Evolutionary conservation across 495 filamentous ascomycete genomes (phyloP).

Genomic region (Xylaria telfairii): DNA sequence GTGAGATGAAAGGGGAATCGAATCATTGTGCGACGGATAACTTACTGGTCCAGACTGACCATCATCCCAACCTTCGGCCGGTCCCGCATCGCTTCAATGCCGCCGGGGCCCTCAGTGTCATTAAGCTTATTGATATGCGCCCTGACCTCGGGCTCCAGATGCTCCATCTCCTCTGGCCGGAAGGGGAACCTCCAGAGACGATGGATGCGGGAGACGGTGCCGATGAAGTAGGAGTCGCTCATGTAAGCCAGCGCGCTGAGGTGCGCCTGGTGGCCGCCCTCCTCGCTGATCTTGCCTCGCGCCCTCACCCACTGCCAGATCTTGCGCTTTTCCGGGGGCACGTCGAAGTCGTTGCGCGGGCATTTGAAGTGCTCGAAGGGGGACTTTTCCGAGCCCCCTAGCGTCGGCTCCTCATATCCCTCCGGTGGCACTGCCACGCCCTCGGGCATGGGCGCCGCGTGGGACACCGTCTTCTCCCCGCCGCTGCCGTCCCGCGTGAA

Average conservation of each 20-base stretch:
- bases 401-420: conserved; percentile 46
- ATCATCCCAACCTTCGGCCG: conserved; percentile 83
- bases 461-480: conserved; percentile 63
- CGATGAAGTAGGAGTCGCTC: conserved; percentile 90
- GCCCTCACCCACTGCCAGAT: conserved; percentile 81
- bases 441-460: conserved; percentile 64
- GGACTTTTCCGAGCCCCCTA: conserved; percentile 25
- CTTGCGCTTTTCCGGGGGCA: conserved; percentile 66
- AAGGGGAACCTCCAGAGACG: conserved; percentile 67
- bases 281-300: conserved; percentile 70
- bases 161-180: conserved; percentile 40
- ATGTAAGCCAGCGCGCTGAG: conserved; percentile 90
- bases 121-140: conserved; percentile 43
- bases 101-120: conserved; percentile 50
- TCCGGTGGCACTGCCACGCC: conserved; percentile 48
- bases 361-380: conserved; percentile 66
- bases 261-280: conserved; percentile 80
- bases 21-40: background rate
- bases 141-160: conserved; percentile 38
- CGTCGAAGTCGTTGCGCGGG: conserved; percentile 48
- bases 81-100: conserved; percentile 45
- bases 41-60: conserved; percentile 77
- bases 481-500: conserved; percentile 78
- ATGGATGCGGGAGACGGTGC: conserved; percentile 80
- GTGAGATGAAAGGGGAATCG: background rate